Evolutionary conservation across 192 early-diverging fungal genomes (phyloP).

Genomic region (Rhizophagus clarus): DNA sequence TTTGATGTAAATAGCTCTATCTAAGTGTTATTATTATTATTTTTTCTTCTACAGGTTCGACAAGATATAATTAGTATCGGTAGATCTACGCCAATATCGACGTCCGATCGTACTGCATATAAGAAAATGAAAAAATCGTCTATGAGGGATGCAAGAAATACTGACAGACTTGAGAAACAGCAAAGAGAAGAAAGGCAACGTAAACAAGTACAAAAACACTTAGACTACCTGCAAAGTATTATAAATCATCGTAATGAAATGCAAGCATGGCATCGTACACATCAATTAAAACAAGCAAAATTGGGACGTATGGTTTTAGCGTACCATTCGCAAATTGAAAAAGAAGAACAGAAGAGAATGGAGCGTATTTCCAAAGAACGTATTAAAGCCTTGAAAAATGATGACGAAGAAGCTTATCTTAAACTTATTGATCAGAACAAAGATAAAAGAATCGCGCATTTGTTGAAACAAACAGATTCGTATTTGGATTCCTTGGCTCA

Average conservation of each 20-base stretch:
- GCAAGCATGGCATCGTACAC: slow-evolving; percentile 64
- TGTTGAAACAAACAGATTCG: slow-evolving; percentile 87
- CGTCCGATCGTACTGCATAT: slow-evolving; percentile 78
- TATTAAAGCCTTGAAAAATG: slow-evolving; percentile 92
- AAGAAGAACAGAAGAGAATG: slow-evolving; percentile 91
- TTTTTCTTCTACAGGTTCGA: slow-evolving; percentile 54
- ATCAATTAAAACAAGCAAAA: slow-evolving; percentile 68
- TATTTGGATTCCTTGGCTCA: slow-evolving; percentile 84
- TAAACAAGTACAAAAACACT: slow-evolving; percentile 80
- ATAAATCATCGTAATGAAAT: slow-evolving; percentile 74
- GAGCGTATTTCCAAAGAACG: slow-evolving; percentile 90
- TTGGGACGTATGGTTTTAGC: slow-evolving; percentile 77
- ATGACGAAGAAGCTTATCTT: slow-evolving; percentile 98
- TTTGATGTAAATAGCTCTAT: too few species aligned
- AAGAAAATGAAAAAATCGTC: slow-evolving; percentile 83
- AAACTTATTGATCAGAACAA: slow-evolving; percentile 94
- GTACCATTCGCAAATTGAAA: slow-evolving; percentile 81
- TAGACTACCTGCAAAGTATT: slow-evolving; percentile 78
- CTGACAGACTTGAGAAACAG: slow-evolving; percentile 89
- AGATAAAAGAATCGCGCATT: slow-evolving; percentile 91
- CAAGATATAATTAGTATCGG: slow-evolving; percentile 75
- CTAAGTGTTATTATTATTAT: neutral
- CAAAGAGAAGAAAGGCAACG: slow-evolving; percentile 85
- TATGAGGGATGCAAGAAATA: slow-evolving; percentile 80
- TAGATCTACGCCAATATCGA: slow-evolving; percentile 75